Evolutionary conservation across 169 alveolate genomes (phyloP), one percentile per base, ranked within the genome.

Genomic region (Toxoplasma gondii): DNA sequence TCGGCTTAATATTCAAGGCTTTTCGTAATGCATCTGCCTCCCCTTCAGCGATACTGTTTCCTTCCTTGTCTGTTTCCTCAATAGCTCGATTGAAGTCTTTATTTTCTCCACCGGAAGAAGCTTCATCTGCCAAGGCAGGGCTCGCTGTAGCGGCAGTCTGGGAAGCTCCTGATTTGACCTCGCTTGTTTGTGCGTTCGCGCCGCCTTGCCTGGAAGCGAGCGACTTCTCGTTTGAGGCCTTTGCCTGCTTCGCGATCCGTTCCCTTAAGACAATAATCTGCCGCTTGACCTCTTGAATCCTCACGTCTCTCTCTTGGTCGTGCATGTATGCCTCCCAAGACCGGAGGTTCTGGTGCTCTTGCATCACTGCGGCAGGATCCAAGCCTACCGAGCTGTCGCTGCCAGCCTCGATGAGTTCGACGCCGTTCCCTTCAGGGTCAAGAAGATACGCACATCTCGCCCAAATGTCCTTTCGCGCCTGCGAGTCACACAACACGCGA

Each of bases 381-480:
- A 58, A 58, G 7, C 92, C 87, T 27, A 92, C 36, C 78, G 82
- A 44, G 93, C 93, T 90, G 78, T 78, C 67, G 43, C 36, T 45
- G 19, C 64, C 58, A 22, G 54, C 84, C 88, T 92, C 91, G 58
- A n/a, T 53, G 84, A 92, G 91, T 53, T 92, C 94, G 22, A 92
- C 88, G 7, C 94, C 94, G 53, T 92, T 92, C 19, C 94, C 94
- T 78, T 92, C 94, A 9, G 94, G 94, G 88, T 92, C 94, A 4
- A 92, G 43, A 39, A 92, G 39, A 36, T 81, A 92, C 74, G 92
- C 88, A 43, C 92, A 81, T 45, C 54, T 82, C 31, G 31, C 88
- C 94, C 94, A 92, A 43, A 92, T 17, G 74, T 92, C 94, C 81
- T 92, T 88, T 83, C 94, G 91, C 70, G 94, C 94, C 94, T 92